These are phyloP conservation scores for Fusarium sp. DNA, from an alignment of 2,329 filamentous ascomycete genomes.

Conservation along the genomic window DNA sequence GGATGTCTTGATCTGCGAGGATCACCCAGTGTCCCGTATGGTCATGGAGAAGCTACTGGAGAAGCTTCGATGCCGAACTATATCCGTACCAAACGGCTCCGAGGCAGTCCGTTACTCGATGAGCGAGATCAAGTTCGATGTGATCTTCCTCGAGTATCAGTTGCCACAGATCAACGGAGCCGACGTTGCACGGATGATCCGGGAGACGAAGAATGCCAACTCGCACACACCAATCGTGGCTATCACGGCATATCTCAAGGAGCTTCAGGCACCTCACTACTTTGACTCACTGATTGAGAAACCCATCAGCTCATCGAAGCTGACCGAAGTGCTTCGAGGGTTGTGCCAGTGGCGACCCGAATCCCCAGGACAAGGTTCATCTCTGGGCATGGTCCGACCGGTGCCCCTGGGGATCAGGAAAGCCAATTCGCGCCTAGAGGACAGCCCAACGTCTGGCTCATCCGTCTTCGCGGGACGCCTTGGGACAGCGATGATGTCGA, in stretches of 20 bases:
- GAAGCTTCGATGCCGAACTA: slow-evolving; percentile 93
- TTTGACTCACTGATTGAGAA: slow-evolving; percentile 98
- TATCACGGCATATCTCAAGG: slow-evolving; percentile 97
- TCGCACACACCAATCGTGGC: slow-evolving; percentile 95
- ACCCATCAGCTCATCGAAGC: slow-evolving; percentile 90
- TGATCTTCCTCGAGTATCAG: slow-evolving; percentile 98
- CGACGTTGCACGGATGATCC: slow-evolving; percentile 96
- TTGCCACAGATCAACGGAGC: slow-evolving; percentile 94
- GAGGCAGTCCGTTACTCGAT: slow-evolving; percentile 94
- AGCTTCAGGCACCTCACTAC: slow-evolving; percentile 92
- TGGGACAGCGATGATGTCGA: slow-evolving; percentile 84
- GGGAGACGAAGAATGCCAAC: slow-evolving; percentile 95
- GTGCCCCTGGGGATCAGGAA: slow-evolving; percentile 75
- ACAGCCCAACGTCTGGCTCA: slow-evolving; percentile 86
- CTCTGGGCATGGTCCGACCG: slow-evolving; percentile 65
- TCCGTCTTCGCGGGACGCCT: slow-evolving; percentile 76
- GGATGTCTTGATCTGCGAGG: slow-evolving; percentile 96
- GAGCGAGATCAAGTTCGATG: slow-evolving; percentile 98
- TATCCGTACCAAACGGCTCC: slow-evolving; percentile 88
- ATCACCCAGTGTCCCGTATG: slow-evolving; percentile 94
- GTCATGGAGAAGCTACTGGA: slow-evolving; percentile 99
- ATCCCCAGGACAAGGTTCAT: slow-evolving; percentile 57
- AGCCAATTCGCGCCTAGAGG: slow-evolving; percentile 72
- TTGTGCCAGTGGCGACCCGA: slow-evolving; percentile 95
- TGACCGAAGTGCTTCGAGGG: slow-evolving; percentile 87